A percentile compares a stretch with the other conserved stretches of the same genome.
Conservation (phyloP, 2,329 filamentous ascomycete species). For the Diplodia sapinea region DNA sequence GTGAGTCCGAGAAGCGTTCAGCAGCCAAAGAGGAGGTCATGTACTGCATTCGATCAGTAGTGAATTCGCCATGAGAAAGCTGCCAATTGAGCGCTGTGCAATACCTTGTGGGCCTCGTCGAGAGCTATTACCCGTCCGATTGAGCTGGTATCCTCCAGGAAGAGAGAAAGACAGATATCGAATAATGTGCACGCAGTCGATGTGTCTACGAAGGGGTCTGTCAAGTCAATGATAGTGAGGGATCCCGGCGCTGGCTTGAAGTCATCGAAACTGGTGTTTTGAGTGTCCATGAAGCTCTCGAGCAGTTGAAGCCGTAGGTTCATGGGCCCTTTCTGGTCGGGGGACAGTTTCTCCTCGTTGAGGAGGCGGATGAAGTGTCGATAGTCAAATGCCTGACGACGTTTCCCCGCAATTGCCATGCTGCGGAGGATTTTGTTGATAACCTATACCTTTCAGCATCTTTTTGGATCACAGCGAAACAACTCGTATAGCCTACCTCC, state of each 20-base stretch:
- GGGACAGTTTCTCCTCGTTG: constrained; percentile 49
- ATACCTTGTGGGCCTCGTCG: constrained; percentile 75
- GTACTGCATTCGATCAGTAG: constrained; percentile 57
- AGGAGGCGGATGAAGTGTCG: constrained; percentile 52
- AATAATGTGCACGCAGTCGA: constrained; percentile 74
- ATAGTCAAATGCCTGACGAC: constrained; percentile 57
- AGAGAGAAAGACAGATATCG: constrained; percentile 71
- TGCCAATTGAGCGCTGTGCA: no score
- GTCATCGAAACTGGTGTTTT: background rate
- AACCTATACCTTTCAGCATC: no score
- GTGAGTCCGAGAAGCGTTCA: constrained; percentile 63
- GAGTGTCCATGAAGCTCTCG: constrained; percentile 65
- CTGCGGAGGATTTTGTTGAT: constrained; percentile 63
- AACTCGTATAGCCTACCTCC: constrained; percentile 42
- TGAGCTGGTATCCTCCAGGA: constrained; percentile 58
- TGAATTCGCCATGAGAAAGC: no score
- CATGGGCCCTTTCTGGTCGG: constrained; percentile 61
- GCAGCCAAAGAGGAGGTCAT: constrained; percentile 60
- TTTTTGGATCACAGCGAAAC: no score
- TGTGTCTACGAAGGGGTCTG: constrained; percentile 71
- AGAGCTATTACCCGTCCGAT: constrained; percentile 67
- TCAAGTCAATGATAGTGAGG: constrained; percentile 73
- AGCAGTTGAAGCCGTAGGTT: constrained; percentile 66
- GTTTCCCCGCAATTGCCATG: constrained; percentile 57
- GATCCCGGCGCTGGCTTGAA: constrained; percentile 52